Percentiles rank a stretch among this genome's conserved stretches.
These are phyloP conservation scores for Skeletonema menzelii DNA, from an alignment of 108 stramenopile species.

Conservation along the genomic window DNA sequence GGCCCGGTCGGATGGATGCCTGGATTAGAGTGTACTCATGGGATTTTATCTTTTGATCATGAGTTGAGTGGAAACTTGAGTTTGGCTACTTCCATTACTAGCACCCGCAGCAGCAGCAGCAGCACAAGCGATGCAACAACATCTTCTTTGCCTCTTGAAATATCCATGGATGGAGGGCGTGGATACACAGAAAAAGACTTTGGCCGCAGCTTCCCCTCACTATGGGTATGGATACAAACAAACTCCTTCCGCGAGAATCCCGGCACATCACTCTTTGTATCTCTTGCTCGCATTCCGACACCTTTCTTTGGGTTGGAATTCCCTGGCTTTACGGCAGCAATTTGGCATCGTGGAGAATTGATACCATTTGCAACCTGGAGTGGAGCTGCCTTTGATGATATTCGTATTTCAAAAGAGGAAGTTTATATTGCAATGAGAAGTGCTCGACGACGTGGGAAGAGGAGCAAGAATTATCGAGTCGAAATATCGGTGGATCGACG, in stretches of 20 bases:
- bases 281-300: slow-evolving; percentile 30
- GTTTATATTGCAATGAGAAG: slow-evolving; percentile 28
- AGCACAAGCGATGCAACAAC: background rate
- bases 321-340: slow-evolving; percentile 38
- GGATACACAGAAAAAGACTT: slow-evolving; percentile 42
- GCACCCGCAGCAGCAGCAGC: background rate
- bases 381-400: slow-evolving; percentile 32
- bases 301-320: slow-evolving; percentile 27
- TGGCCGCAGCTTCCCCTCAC: slow-evolving; percentile 26
- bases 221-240: slow-evolving; percentile 43
- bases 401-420: slow-evolving; percentile 23
- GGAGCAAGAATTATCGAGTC: slow-evolving; percentile 7
- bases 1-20: slow-evolving; percentile 46
- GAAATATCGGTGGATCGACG: slow-evolving; percentile 33
- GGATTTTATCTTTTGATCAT: slow-evolving; percentile 40
- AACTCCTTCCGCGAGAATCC: slow-evolving; percentile 36
- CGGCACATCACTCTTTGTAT: slow-evolving; percentile 43
- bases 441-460: background rate
- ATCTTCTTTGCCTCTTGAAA: background rate
- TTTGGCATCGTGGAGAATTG: slow-evolving; percentile 20
- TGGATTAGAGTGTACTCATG: slow-evolving; percentile 36
- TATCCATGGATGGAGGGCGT: slow-evolving; percentile 29
- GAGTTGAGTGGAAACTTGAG: slow-evolving; percentile 20
- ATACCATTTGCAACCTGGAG: slow-evolving; percentile 40
- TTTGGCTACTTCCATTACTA: background rate